Percentiles rank a stretch among this genome's conserved stretches.
phyloP scores from a whole-genome alignment of 2,329 filamentous ascomycete species.

The Alternaria sp. region DNA sequence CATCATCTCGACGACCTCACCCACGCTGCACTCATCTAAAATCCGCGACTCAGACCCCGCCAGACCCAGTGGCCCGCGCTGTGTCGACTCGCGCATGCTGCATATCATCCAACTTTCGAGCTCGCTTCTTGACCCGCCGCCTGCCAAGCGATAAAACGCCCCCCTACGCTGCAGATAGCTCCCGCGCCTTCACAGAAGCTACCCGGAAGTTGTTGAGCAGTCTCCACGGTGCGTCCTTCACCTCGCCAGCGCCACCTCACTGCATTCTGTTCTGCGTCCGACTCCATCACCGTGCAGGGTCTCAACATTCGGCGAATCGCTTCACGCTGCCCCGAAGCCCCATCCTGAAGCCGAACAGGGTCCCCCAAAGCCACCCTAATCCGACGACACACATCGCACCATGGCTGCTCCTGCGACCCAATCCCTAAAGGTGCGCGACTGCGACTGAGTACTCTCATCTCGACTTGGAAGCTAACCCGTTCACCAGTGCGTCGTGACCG shows the following conservation, averaged over 20 bases:
- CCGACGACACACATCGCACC: constrained; percentile 32
- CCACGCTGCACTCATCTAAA: neutral
- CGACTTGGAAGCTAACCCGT: constrained; percentile 25
- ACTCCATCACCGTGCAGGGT: constrained; percentile 18
- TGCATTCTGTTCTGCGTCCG: constrained; percentile 12
- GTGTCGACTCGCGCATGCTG: constrained; percentile 31
- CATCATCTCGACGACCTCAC: neutral
- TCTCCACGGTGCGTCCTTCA: constrained; percentile 30
- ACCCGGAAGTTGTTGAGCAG: constrained; percentile 22
- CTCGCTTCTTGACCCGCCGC: constrained; percentile 45
- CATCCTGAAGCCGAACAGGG: constrained; percentile 34
- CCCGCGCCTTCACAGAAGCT: constrained; percentile 32
- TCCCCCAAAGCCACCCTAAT: constrained; percentile 33
- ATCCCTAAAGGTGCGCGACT: constrained; percentile 79
- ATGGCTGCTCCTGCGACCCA: constrained; percentile 88
- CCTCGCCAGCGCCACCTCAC: constrained; percentile 12
- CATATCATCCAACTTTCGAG: constrained; percentile 30
- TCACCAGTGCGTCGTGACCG: constrained; percentile 91
- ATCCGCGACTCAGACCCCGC: constrained; percentile 27
- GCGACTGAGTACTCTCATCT: neutral
- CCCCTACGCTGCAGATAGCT: constrained; percentile 47
- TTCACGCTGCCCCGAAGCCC: constrained; percentile 28
- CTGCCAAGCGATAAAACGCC: constrained; percentile 49
- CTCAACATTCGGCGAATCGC: constrained; percentile 25
- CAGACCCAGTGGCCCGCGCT: constrained; percentile 24